These are phyloP conservation scores for Rhynchosporium graminicola DNA, from an alignment of 2,329 filamentous ascomycete genomes.

Conservation along the genomic window DNA sequence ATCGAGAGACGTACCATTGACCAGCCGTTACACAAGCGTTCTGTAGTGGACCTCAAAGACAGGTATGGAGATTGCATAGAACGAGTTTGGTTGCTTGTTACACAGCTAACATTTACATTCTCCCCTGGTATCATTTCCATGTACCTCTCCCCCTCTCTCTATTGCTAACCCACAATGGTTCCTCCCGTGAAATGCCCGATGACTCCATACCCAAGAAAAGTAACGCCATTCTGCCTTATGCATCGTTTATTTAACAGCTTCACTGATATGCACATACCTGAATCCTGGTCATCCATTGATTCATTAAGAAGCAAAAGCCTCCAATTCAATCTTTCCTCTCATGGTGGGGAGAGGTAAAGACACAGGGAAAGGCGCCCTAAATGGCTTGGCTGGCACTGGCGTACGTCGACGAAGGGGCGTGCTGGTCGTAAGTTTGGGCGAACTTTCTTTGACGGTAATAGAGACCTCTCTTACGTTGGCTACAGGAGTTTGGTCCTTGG, in stretches of 20 bases:
- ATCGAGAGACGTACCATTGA: background rate
- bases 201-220: constrained; percentile 6
- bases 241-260: constrained; percentile 7
- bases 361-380: background rate
- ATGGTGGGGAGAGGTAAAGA: background rate
- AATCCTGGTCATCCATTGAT: too few relatives aligned
- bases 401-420: background rate
- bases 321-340: background rate
- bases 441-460: background rate
- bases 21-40: background rate
- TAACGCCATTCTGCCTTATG: constrained; percentile 13
- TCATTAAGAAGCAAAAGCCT: constrained; percentile 2
- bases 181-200: background rate
- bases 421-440: background rate
- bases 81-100: background rate
- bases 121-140: background rate
- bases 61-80: background rate
- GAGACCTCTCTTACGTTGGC: background rate
- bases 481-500: background rate
- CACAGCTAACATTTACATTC: background rate
- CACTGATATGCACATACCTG: constrained; percentile 6
- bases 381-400: background rate
- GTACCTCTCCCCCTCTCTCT: background rate
- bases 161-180: background rate
- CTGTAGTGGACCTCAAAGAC: background rate